phyloP scores from a whole-genome alignment of 1,284 basidiomycete genomes.

The Coriolopsis trogii region DNA sequence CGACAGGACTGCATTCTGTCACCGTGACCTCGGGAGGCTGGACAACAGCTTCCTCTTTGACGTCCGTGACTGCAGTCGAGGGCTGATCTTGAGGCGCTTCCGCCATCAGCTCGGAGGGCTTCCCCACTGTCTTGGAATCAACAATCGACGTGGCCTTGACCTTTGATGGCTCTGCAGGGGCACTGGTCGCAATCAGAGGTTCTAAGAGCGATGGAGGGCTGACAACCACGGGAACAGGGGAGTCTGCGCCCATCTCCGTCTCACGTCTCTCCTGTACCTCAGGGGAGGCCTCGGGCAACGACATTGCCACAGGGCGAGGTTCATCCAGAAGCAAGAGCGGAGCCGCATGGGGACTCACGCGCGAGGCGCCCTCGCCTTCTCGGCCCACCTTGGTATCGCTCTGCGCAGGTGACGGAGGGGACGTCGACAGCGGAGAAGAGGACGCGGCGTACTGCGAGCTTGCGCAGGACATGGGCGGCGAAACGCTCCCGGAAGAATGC shows the following conservation, averaged over 20 bases:
- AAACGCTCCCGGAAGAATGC: conserved; percentile 36
- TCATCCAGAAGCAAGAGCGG: conserved; percentile 13
- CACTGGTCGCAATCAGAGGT: not conserved
- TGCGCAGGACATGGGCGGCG: conserved; percentile 37
- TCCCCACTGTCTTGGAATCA: too few relatives aligned
- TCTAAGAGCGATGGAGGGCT: not conserved
- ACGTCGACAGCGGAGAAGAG: conserved; percentile 36
- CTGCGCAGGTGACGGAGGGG: conserved; percentile 36
- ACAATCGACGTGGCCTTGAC: not conserved
- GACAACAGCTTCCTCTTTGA: not conserved
- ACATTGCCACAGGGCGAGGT: not conserved
- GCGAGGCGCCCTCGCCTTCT: not conserved
- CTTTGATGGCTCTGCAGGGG: not conserved
- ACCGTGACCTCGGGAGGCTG: conserved; percentile 1
- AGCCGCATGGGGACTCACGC: conserved; percentile 16
- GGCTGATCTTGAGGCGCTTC: not conserved
- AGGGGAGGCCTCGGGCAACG: not conserved
- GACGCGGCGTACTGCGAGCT: conserved; percentile 40
- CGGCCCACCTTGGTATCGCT: conserved; percentile 21
- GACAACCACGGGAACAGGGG: conserved; percentile 8
- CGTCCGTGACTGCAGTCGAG: not conserved
- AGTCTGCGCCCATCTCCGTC: conserved; percentile 2
- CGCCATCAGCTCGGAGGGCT: not conserved
- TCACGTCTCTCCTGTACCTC: not conserved
- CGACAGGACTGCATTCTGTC: conserved; percentile 3